phyloP scores from a whole-genome alignment of 129 eudicot genomes.

The Flaveria trinervia region DNA sequence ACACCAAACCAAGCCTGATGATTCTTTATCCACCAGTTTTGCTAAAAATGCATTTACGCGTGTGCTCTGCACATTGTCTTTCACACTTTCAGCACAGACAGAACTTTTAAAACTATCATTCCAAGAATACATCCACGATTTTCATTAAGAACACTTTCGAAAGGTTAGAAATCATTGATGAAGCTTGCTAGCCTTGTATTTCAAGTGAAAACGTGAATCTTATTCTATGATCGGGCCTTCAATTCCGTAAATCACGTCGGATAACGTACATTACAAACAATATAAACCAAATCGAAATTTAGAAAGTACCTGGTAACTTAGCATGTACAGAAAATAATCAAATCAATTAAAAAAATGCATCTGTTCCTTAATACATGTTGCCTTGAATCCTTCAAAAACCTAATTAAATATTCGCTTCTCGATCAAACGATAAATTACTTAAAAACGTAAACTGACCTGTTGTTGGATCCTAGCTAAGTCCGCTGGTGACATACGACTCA shows the following conservation, averaged over 20 bases:
- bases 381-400: constrained; percentile 26
- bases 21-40: background rate
- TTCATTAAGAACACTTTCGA: no score
- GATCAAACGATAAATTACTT: constrained; percentile 4
- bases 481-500: constrained; percentile 93
- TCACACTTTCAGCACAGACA: background rate
- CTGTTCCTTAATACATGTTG: background rate
- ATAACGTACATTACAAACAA: constrained; percentile 12
- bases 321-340: no score
- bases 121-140: no score
- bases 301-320: background rate
- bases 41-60: background rate
- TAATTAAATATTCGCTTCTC: constrained; percentile 7
- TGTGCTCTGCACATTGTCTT: background rate
- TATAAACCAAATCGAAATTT: constrained; percentile 13
- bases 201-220: background rate
- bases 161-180: no score
- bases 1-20: background rate
- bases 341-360: background rate
- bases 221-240: constrained; percentile 9
- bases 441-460: constrained; percentile 51
- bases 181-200: background rate
- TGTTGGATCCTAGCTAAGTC: constrained; percentile 83
- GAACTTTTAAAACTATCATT: background rate
- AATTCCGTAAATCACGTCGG: constrained; percentile 15